Evolutionary conservation across 2,329 filamentous ascomycete species (phyloP).

Genomic region (Ilyonectria robusta): DNA sequence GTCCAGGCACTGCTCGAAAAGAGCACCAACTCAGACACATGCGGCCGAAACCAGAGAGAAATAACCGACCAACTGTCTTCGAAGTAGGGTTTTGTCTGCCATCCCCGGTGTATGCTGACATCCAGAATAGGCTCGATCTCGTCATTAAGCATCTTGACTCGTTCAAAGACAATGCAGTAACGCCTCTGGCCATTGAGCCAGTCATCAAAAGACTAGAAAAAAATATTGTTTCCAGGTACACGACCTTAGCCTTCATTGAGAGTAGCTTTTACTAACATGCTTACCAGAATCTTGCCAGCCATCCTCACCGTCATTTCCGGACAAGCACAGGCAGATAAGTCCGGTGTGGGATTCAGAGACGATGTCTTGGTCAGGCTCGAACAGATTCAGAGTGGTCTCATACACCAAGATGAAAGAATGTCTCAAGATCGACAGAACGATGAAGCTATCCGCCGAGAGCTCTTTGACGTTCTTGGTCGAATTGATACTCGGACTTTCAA

Average conservation of each 20-base stretch:
- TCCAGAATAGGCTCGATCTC: slow-evolving; percentile 30
- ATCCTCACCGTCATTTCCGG: slow-evolving; percentile 30
- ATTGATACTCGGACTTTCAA: slow-evolving; percentile 28
- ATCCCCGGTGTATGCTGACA: slow-evolving; percentile 15
- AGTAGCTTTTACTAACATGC: not conserved
- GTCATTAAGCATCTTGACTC: slow-evolving; percentile 28
- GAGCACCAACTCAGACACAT: slow-evolving; percentile 12
- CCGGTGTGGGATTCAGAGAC: slow-evolving; percentile 18
- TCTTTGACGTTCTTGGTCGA: slow-evolving; percentile 23
- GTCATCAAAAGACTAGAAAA: slow-evolving; percentile 31
- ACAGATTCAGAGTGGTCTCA: slow-evolving; percentile 21
- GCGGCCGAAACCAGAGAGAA: slow-evolving; percentile 16
- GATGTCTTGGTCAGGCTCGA: slow-evolving; percentile 20
- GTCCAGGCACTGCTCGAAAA: slow-evolving; percentile 37
- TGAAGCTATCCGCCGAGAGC: slow-evolving; percentile 4
- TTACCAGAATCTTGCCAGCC: slow-evolving; percentile 33
- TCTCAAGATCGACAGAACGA: slow-evolving; percentile 12
- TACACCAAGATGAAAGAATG: slow-evolving; percentile 9
- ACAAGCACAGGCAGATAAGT: slow-evolving; percentile 30
- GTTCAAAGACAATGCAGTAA: not conserved
- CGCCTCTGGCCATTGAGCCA: slow-evolving; percentile 13
- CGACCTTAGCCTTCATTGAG: not conserved
- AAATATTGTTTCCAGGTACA: slow-evolving; percentile 39
- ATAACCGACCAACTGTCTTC: slow-evolving; percentile 29
- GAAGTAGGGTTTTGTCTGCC: slow-evolving; percentile 33